phyloP scores from a whole-genome alignment of 352 stramenopile species.

The Globisporangium irregulare region DNA sequence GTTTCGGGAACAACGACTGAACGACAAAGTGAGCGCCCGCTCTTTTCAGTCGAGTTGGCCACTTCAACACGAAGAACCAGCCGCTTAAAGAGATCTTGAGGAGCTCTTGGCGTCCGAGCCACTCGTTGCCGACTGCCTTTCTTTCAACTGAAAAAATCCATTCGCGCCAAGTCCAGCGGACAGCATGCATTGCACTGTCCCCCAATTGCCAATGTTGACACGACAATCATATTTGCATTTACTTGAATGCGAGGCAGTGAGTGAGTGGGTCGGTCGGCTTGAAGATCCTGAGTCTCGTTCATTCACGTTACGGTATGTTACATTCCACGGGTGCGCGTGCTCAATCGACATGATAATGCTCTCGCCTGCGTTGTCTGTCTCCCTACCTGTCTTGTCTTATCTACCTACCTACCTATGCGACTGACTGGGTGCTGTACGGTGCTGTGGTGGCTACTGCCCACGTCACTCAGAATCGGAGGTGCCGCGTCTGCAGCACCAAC shows the following conservation, averaged over 20 bases:
- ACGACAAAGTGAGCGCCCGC: background rate
- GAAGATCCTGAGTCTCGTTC: too few species aligned
- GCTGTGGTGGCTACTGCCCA: background rate
- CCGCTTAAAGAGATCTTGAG: background rate
- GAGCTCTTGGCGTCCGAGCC: background rate
- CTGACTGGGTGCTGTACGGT: background rate
- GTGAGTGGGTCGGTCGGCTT: too few species aligned
- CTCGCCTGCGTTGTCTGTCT: too few species aligned
- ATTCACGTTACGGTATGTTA: too few species aligned
- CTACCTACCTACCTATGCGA: background rate
- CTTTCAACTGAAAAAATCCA: background rate
- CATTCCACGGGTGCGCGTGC: too few species aligned
- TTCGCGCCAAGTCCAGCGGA: background rate
- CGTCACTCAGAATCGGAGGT: constrained; percentile 25
- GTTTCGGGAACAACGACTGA: background rate
- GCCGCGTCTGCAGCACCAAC: constrained; percentile 29
- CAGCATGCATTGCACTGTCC: background rate
- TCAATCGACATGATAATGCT: too few species aligned
- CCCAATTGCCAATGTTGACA: background rate
- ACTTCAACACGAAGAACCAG: background rate
- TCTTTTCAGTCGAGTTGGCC: background rate
- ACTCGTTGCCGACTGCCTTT: background rate
- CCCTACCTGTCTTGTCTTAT: background rate
- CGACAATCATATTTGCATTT: background rate
- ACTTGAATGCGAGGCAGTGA: too few species aligned